Base-by-base conservation (phyloP, 306 rosid species). In the Erythrophleum fordii region DNA sequence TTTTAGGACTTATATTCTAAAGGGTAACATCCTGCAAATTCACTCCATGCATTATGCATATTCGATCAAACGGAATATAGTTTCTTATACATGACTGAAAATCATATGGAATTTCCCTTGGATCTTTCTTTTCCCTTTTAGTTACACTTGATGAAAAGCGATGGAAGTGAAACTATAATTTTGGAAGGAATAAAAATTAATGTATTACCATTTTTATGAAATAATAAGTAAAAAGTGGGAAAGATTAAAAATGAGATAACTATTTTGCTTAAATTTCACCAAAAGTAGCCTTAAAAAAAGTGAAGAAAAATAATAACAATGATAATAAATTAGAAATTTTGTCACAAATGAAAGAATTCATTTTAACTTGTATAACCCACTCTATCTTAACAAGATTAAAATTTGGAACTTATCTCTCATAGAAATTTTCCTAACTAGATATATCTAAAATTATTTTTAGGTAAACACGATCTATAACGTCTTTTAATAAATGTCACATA, bases 1-100 rank as follows among this genome's bases (percentile, higher is more conserved):
- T 51, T 26, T 12, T 3, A 35, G 6, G 42, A 61, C 16, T 22
- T 18, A 61, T 61, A 61, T 72, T 60, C 72, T 68, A 69, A 45
- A 18, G 6, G 35, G 72, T 11, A 16, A 5, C 29, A 34, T 53
- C 9, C 6, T 48, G 77, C n/a, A 37, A 14, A 28, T 53, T 23
- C 55, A 26, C 18, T 80, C 23, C 53, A 48, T 62, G 35, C 48
- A 62, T 62, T 39, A 60, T 61, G 73, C 13, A 70, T 79, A 29
- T 56, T 55, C 46, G 0, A 25, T 31, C 61, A 56, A 59, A 31
- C 62, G 28, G 73, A 72, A 72, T 17, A 48, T 46, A 60, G 26
- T 75, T 69, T 70, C 51, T 37, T 2, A 3, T 11, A 48, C 55
- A 25, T 3, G 29, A 22, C 25, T 59, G 37, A 9, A 62, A 80